Base-by-base conservation (phyloP, 2,329 filamentous ascomycete genomes). In the Fusarium napiforme region DNA sequence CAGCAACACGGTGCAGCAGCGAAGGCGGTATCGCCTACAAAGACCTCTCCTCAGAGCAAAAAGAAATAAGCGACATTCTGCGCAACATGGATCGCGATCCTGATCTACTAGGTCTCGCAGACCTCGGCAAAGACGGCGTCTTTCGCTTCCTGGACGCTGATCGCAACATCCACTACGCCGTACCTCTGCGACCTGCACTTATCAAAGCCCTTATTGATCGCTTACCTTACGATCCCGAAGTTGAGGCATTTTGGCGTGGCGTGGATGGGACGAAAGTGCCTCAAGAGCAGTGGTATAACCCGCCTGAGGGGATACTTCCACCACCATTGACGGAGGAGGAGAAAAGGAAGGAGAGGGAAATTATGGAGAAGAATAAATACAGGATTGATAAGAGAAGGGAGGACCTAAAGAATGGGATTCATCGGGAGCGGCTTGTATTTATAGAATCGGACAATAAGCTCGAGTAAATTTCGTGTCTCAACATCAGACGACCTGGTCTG, bases 1-100 rank as follows among this genome's bases (percentile, higher is more conserved):
- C 9, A 19, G 21, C 28, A 6, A 53, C 28, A 23, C 34, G 7
- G 9, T 23, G 46, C 2, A 15, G 5, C 10, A 42, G 4, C 0
- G 36, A 42, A 30, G 40, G 5, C 4, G 28, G 59, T 6, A 42
- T 66, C 12, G 19, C 37, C 4, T 67, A 66, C 32, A 59, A 66
- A 16, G 43, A 67, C 26, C 61, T 67, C 12, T 40, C 64, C 0
- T 32, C 43, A 0, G 50, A 66, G 1, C 43, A 67, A 30, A 55
- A 50, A 26, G 50, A 67, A 50, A 43, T 67, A 23, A 67, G 43
- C 43, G 61, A 59, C 10, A 67, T 66, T 18, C 26, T 67, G 1
- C 32, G 55, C 15, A 19, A 58, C 12, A 59, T 57, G 43, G 61
- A 50, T 34, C 26, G 61, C 6, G 50, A 58, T 16, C 37, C 30